Percentiles rank a stretch among this genome's conserved stretches.
These are phyloP conservation scores for Apophysomyces ossiformis DNA, from an alignment of 371 early-diverging fungal genomes.

Conservation along the genomic window DNA sequence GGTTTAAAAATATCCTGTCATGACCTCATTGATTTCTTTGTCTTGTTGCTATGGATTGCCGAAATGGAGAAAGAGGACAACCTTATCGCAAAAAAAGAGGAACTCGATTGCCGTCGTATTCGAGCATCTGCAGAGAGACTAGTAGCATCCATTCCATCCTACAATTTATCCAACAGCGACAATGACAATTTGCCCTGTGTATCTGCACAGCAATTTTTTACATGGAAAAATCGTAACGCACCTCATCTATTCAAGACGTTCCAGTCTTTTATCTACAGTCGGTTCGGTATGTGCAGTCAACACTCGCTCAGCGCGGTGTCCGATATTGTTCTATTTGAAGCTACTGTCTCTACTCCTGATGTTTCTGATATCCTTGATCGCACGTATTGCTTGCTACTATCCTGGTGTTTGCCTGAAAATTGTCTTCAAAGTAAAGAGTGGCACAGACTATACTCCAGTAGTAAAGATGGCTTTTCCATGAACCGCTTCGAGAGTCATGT, in stretches of 20 bases:
- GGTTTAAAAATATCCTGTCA: conserved; percentile 23
- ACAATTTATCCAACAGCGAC: conserved; percentile 13
- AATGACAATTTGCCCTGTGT: conserved; percentile 20
- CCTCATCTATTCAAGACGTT: conserved; percentile 55
- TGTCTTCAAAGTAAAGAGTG: conserved; percentile 38
- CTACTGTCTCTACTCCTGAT: conserved; percentile 29
- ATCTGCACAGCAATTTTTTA: conserved; percentile 26
- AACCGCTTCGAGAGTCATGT: conserved; percentile 66
- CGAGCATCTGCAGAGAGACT: conserved; percentile 12
- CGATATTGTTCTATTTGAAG: conserved; percentile 27
- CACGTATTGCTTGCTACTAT: conserved; percentile 44
- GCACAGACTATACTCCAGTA: conserved; percentile 56
- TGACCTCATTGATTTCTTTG: conserved; percentile 41
- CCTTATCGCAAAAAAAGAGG: not conserved
- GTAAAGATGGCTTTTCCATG: conserved; percentile 68
- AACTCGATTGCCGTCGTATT: conserved; percentile 18
- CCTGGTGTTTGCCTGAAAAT: conserved; percentile 51
- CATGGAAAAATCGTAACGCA: conserved; percentile 50
- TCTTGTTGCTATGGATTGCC: conserved; percentile 45
- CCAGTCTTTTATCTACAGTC: conserved; percentile 51
- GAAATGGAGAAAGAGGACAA: conserved; percentile 26
- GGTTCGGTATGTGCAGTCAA: conserved; percentile 37
- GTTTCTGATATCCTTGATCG: conserved; percentile 44
- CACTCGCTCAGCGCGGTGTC: conserved; percentile 17
- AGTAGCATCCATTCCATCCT: conserved; percentile 21